Percentiles rank a stretch among this genome's conserved stretches.
Conservation (phyloP, 164 flowering plant species). For the Vitis vinifera region DNA sequence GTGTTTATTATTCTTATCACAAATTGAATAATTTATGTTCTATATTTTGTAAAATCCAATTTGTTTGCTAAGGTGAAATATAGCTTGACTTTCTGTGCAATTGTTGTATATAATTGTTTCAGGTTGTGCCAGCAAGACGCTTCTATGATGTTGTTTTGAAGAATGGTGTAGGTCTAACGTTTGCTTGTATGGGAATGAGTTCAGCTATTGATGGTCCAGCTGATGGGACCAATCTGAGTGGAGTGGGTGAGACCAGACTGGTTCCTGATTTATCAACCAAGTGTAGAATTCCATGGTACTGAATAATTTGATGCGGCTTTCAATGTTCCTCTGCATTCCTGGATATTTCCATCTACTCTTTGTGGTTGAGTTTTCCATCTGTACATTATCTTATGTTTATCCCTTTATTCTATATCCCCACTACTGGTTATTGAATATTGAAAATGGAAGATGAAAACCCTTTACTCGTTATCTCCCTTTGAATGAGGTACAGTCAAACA, state of each 20-base stretch:
- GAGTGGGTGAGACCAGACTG: conserved; percentile 85
- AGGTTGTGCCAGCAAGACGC: conserved; percentile 81
- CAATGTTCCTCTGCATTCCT: too few relatives aligned
- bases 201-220: conserved; percentile 80
- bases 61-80: too few relatives aligned
- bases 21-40: too few relatives aligned
- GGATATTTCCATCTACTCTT: background rate
- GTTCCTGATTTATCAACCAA: conserved; percentile 85
- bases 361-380: background rate
- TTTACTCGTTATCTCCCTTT: background rate
- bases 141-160: conserved; percentile 54
- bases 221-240: conserved; percentile 72
- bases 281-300: conserved; percentile 80
- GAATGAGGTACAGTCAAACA: too few relatives aligned
- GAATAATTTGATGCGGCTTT: background rate
- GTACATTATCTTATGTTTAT: background rate
- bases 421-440: background rate
- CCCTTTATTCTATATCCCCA: background rate
- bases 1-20: too few relatives aligned
- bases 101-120: conserved; percentile 14
- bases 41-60: too few relatives aligned
- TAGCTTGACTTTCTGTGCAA: background rate
- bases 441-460: background rate
- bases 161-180: conserved; percentile 82
- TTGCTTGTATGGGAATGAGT: conserved; percentile 83